Conservation (phyloP, 495 filamentous ascomycete genomes). For the Paragyromitra xinjiangensis region DNA sequence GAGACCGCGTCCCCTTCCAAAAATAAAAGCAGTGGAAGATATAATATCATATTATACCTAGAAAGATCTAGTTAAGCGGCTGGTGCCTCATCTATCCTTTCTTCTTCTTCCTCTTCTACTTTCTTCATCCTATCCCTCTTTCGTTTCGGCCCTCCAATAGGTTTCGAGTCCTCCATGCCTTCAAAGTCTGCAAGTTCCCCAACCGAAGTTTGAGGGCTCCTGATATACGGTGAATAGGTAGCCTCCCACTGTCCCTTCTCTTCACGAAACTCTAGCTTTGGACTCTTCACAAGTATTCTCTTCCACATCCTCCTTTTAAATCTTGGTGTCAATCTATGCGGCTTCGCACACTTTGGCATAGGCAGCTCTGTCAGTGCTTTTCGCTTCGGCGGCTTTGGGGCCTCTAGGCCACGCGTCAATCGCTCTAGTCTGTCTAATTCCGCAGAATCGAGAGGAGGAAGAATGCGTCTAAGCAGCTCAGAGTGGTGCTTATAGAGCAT, state of each 20-base stretch:
- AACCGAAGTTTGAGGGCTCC: constrained; percentile 13
- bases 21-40: neutral
- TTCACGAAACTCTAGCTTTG: constrained; percentile 33
- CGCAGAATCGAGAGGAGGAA: constrained; percentile 75
- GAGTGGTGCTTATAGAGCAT: constrained; percentile 71
- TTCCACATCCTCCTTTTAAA: constrained; percentile 53
- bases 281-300: constrained; percentile 34
- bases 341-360: constrained; percentile 23
- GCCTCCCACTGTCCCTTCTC: constrained; percentile 30
- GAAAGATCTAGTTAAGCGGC: neutral
- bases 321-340: constrained; percentile 46
- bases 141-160: neutral
- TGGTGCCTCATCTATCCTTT: neutral
- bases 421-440: constrained; percentile 72
- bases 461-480: constrained; percentile 63
- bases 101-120: neutral
- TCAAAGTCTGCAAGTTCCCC: constrained; percentile 48
- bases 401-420: constrained; percentile 67
- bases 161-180: constrained; percentile 15
- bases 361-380: constrained; percentile 28
- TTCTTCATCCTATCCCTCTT: neutral
- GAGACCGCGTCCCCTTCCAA: no score
- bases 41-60: neutral
- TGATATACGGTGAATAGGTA: constrained; percentile 28
- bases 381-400: constrained; percentile 59